Evolutionary conservation across 441 rosid species (phyloP).

Genomic region (Jatropha multifida): DNA sequence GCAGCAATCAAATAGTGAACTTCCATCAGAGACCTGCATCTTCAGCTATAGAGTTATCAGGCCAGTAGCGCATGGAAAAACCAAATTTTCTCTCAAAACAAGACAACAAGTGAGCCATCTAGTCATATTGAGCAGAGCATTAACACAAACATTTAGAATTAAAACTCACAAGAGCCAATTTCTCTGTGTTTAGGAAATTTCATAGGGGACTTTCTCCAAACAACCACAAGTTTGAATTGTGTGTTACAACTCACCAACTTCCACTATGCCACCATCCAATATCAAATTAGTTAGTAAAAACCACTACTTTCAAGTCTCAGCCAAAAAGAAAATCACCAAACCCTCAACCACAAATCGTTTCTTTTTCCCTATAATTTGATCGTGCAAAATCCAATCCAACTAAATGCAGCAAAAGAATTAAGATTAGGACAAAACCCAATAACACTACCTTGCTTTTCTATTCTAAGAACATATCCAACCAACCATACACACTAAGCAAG

Average conservation of each 20-base stretch:
- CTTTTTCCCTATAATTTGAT: background rate
- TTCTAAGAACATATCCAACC: slow-evolving; percentile 25
- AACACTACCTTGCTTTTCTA: slow-evolving; percentile 18
- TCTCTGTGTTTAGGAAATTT: background rate
- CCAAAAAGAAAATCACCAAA: slow-evolving; percentile 4
- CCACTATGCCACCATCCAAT: slow-evolving; percentile 15
- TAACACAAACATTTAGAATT: background rate
- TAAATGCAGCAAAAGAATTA: slow-evolving; percentile 20
- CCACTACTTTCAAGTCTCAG: slow-evolving; percentile 11
- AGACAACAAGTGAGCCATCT: background rate
- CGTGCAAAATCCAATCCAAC: slow-evolving; percentile 11
- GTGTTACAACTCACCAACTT: slow-evolving; percentile 27
- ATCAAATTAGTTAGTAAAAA: slow-evolving; percentile 14
- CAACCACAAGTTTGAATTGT: slow-evolving; percentile 8
- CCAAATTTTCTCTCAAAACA: no score
- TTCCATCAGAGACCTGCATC: background rate
- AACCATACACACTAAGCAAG: slow-evolving; percentile 30
- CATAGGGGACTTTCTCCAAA: background rate
- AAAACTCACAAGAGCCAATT: slow-evolving; percentile 7
- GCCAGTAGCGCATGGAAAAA: no score
- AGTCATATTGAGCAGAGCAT: background rate
- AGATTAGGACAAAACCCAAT: slow-evolving; percentile 7
- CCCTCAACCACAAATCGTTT: slow-evolving; percentile 11
- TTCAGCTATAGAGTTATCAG: background rate
- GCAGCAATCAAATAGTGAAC: background rate